Conservation (phyloP, 768 basidiomycete genomes). For the Tulasnella sp. region DNA sequence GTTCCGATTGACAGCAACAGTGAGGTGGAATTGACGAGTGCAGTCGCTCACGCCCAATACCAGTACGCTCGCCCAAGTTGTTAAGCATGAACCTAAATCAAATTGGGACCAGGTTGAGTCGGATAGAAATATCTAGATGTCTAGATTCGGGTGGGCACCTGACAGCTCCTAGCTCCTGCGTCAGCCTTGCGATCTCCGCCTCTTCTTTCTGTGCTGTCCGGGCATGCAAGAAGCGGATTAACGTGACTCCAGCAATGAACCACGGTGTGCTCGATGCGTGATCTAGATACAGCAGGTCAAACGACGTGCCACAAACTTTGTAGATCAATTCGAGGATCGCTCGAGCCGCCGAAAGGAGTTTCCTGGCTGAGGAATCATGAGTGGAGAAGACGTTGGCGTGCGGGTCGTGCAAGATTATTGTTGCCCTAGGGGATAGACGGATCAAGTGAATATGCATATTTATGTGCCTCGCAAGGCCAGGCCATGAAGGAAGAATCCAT, state of each 20-base stretch:
- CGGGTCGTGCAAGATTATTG: constrained; percentile 15
- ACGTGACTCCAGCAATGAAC: constrained; percentile 7
- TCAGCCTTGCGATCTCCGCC: background rate
- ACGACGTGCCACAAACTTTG: constrained; percentile 7
- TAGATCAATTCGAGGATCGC: constrained; percentile 8
- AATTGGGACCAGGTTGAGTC: background rate
- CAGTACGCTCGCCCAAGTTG: constrained; percentile 9
- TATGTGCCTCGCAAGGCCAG: background rate
- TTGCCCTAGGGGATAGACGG: background rate
- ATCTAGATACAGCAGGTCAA: constrained; percentile 10
- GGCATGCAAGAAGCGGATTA: constrained; percentile 6
- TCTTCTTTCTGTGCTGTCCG: background rate
- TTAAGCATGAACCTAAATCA: constrained; percentile 2
- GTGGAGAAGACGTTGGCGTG: constrained; percentile 14
- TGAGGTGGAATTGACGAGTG: background rate
- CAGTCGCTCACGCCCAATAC: background rate
- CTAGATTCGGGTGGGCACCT: background rate
- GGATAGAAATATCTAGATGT: background rate
- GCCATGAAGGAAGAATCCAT: background rate
- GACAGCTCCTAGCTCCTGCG: background rate
- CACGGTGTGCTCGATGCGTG: constrained; percentile 24
- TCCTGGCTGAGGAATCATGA: background rate
- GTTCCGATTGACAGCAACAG: too few species aligned
- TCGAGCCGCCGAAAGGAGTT: constrained; percentile 9
- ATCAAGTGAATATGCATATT: background rate